Percentiles rank a stretch among this genome's conserved stretches.
phyloP scores from a whole-genome alignment of 768 basidiomycete genomes.

The Tremella yokohamensis region DNA sequence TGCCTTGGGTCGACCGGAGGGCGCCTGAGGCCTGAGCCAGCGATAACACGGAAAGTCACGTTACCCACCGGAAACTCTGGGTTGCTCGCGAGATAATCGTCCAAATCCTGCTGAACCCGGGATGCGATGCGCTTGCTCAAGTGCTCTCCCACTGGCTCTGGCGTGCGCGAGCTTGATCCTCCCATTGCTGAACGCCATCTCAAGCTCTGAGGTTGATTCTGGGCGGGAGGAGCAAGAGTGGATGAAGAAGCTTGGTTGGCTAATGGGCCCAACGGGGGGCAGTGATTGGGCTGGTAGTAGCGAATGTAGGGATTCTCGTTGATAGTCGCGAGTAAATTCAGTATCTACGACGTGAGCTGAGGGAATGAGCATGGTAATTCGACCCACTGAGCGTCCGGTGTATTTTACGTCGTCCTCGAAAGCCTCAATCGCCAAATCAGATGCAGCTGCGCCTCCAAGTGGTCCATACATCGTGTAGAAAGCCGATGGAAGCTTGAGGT shows the following conservation, averaged over 20 bases:
- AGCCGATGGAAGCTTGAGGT: conserved; percentile 66
- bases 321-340: conserved; percentile 82
- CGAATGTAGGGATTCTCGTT: conserved; percentile 91
- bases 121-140: conserved; percentile 76
- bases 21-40: conserved; percentile 30
- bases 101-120: conserved; percentile 75
- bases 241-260: conserved; percentile 54
- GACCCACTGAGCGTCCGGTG: conserved; percentile 51
- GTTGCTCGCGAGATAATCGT: conserved; percentile 80
- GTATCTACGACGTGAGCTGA: conserved; percentile 56
- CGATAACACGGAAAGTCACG: conserved; percentile 4
- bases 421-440: conserved; percentile 65
- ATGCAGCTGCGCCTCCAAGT: conserved; percentile 65
- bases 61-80: conserved; percentile 77
- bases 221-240: conserved; percentile 22
- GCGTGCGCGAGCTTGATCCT: conserved; percentile 19
- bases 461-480: conserved; percentile 91
- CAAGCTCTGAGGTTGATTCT: conserved; percentile 27
- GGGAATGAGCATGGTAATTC: background rate
- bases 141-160: conserved; percentile 65
- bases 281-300: conserved; percentile 81
- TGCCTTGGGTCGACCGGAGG: conserved; percentile 63
- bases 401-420: conserved; percentile 83
- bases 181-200: conserved; percentile 49
- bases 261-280: conserved; percentile 78